Evolutionary conservation across 2,329 filamentous ascomycete species (phyloP).

Genomic region (Beauveria asiatica): DNA sequence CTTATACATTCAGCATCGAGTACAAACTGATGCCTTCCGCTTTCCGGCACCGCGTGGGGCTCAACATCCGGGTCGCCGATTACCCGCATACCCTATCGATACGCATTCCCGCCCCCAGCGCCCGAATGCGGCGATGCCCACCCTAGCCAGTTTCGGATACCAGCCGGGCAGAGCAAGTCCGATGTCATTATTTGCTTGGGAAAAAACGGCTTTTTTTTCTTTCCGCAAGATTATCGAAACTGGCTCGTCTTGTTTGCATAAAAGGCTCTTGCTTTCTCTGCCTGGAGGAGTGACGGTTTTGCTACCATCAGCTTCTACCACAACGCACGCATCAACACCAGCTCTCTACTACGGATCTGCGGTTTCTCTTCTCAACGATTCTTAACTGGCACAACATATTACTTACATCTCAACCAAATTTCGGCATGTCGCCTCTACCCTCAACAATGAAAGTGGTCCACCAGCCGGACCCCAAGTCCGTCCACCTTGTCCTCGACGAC

Average conservation of each 20-base stretch:
- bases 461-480: conserved; percentile 17
- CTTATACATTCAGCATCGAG: not conserved
- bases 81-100: conserved; percentile 8
- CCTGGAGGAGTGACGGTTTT: not conserved
- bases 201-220: too few relatives aligned
- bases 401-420: not conserved
- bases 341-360: not conserved
- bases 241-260: not conserved
- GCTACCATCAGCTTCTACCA: not conserved
- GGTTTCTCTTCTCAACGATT: too few relatives aligned
- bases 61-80: not conserved
- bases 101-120: not conserved
- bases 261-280: not conserved
- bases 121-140: not conserved
- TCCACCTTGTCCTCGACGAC: conserved; percentile 14
- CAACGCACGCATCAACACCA: not conserved
- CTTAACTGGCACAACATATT: too few relatives aligned
- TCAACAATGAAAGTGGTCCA: conserved; percentile 18
- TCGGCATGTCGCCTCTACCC: conserved; percentile 12
- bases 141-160: too few relatives aligned
- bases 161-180: too few relatives aligned
- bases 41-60: not conserved
- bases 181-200: too few relatives aligned
- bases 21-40: not conserved
- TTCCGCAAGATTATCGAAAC: too few relatives aligned